A percentile compares a stretch with the other conserved stretches of the same genome.
These are phyloP conservation scores for Aspergillus conjunctus DNA, from an alignment of 495 filamentous ascomycete genomes.

Conservation along the genomic window DNA sequence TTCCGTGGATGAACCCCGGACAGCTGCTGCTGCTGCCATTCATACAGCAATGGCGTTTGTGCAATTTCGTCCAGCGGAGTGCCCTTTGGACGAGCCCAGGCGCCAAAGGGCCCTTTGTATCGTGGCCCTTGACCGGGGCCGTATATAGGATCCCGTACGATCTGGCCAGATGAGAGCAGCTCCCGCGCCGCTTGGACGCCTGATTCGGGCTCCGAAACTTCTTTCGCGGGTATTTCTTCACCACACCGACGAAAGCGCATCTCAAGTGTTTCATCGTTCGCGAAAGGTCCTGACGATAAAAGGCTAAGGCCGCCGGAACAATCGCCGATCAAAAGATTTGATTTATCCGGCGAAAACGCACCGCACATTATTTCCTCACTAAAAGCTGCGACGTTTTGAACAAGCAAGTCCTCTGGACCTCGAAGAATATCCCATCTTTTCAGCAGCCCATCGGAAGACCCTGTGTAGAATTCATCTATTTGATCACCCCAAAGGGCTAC, in stretches of 20 bases:
- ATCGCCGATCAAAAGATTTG: slow-evolving; percentile 74
- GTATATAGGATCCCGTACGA: slow-evolving; percentile 42
- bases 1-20: slow-evolving; percentile 25
- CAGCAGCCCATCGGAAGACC: slow-evolving; percentile 82
- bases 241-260: slow-evolving; percentile 29
- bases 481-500: slow-evolving; percentile 77
- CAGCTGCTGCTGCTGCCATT: slow-evolving; percentile 36
- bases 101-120: slow-evolving; percentile 50
- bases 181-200: slow-evolving; percentile 33
- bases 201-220: slow-evolving; percentile 26
- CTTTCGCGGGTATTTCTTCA: slow-evolving; percentile 8
- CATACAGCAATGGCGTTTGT: slow-evolving; percentile 23
- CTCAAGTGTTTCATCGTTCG: slow-evolving; percentile 21
- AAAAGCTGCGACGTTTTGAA: slow-evolving; percentile 59
- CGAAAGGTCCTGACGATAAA: slow-evolving; percentile 50
- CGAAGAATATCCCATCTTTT: slow-evolving; percentile 81
- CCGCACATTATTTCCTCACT: slow-evolving; percentile 59
- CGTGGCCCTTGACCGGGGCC: slow-evolving; percentile 48
- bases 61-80: slow-evolving; percentile 22
- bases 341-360: slow-evolving; percentile 71
- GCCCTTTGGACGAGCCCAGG: slow-evolving; percentile 39
- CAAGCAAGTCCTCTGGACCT: slow-evolving; percentile 58
- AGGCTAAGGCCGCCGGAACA: slow-evolving; percentile 72
- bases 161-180: slow-evolving; percentile 39
- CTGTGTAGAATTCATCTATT: slow-evolving; percentile 78